Evolutionary conservation across 768 basidiomycete genomes (phyloP), one percentile per base, ranked within the genome.

Genomic region (Termitomyces heimii): DNA sequence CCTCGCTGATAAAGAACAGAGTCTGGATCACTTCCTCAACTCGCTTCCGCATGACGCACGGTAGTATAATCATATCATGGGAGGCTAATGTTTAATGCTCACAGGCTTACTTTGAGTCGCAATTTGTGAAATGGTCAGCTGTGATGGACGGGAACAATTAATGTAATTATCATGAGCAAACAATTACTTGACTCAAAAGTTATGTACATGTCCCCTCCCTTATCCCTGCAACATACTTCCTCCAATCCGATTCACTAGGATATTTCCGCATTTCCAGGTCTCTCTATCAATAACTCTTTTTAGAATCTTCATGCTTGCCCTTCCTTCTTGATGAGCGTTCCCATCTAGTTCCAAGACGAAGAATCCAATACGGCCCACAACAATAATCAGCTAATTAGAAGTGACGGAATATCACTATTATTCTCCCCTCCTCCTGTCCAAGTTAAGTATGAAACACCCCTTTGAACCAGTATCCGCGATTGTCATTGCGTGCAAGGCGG

Each of bases 391-490:
- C 34, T 61, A 63, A 40, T n/a, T n/a, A 64, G 64, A 42, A 60
- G 58, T 4, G 64, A 60, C 4, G 64, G 66, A 4, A 65, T 65
- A 14, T 62, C 66, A 20, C 61, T 55, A 16, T 60, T 54, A 42
- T 60, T 65, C 31, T 63, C 65, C 46, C 65, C 62, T 40, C 61
- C 64, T 22, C 62, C 50, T 13, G 64, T 67, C 64, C 66, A 64
- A 16, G 46, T 58, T n/a, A 60, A 60, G 5, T 58, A 57, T 20
- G 58, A 18, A 28, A 39, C 35, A 18, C 35, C 53, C 3, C 60
- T 55, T 18, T 43, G 49, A 18, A 18, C 58, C 39, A 12, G 62
- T 57, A 24, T 62, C 64, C 26, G 59, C 26, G 20, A 67, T 63
- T 16, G 62, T 57, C 66, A 65, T 67, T 10, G 66, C 66, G 34